Evolutionary conservation across 1,139 yeast species (phyloP).

Genomic region (Magnusiomyces suaveolens): DNA sequence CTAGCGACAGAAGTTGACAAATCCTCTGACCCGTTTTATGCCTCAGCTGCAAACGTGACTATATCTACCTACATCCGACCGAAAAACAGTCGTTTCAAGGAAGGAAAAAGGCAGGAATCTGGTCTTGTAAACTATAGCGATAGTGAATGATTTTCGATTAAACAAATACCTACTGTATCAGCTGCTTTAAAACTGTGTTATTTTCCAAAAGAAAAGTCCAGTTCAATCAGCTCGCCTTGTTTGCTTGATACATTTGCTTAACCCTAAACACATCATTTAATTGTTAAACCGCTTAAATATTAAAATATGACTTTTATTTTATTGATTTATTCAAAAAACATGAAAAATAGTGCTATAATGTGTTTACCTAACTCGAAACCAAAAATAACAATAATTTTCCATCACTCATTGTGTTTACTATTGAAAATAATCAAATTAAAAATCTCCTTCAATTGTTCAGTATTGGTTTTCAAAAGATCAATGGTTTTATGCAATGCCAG

Average conservation of each 20-base stretch:
- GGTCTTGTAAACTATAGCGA: neutral
- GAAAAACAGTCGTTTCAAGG: neutral
- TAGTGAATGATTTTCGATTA: neutral
- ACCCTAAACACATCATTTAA: too few species aligned
- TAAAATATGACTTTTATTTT: neutral
- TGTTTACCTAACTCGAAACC: too few species aligned
- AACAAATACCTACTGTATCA: too few species aligned
- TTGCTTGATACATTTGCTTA: too few species aligned
- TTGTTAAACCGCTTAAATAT: too few species aligned
- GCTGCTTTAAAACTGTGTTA: too few species aligned
- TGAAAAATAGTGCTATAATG: too few species aligned
- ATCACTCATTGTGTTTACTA: neutral
- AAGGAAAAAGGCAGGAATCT: neutral
- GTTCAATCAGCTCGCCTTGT: too few species aligned
- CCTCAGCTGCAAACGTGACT: neutral
- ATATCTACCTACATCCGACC: neutral
- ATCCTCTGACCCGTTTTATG: neutral
- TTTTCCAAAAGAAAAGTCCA: too few species aligned
- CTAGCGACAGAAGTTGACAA: slow-evolving; percentile 1
- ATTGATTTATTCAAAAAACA: too few species aligned
- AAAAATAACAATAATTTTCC: too few species aligned
- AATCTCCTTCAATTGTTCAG: neutral
- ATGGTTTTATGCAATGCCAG: neutral
- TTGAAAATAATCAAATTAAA: neutral
- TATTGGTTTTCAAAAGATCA: neutral